Evolutionary conservation across 2,329 filamentous ascomycete species (phyloP), one percentile per base, ranked within the genome.

Genomic region (Penicillium palitans): DNA sequence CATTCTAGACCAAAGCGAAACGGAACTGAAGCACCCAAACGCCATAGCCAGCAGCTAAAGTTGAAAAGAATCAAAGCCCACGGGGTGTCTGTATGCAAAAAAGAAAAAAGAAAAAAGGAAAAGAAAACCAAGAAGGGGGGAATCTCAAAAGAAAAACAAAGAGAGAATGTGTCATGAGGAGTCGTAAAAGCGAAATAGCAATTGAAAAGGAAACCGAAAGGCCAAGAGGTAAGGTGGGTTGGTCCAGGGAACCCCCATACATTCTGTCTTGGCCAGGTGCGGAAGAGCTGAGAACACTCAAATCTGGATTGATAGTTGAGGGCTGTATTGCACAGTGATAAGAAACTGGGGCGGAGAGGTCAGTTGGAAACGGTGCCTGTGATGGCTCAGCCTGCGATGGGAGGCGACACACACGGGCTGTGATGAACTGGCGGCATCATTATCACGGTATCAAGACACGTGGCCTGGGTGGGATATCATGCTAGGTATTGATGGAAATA

Each of bases 401-500:
- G 42, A 25, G 31, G 21, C 19, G 24, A 37, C 21, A 37, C 21
- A 37, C 19, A 55, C 25, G 21, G 21, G 13, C 35, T 21, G n/a
- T 25, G 15, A 9, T 39, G 10, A 13, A 44, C 35, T 31, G 40
- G 24, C n/a, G 25, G 42, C n/a, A 49, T 21, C 12, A 13, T 31
- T 21, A 40, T 52, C 21, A 37, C 10, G 24, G 19, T 35, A 31
- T 21, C 25, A 17, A 31, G 21, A 4, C 12, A 29, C 10, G 9
- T 31, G n/a, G 21, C 21, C 45, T 48, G 45, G 21, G 12, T 48
- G 45, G 21, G 12, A 54, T 15, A 61, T 72, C 62, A 71, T 55
- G 61, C 67, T 55, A 70, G 65, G 62, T 77, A 79, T 60, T 80
- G 70, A 57, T 74, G 68, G 61, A 85, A 83, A 70, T 78, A 76